These are phyloP conservation scores for Mucor velutinosus DNA, from an alignment of 371 early-diverging fungal species.

Conservation along the genomic window DNA sequence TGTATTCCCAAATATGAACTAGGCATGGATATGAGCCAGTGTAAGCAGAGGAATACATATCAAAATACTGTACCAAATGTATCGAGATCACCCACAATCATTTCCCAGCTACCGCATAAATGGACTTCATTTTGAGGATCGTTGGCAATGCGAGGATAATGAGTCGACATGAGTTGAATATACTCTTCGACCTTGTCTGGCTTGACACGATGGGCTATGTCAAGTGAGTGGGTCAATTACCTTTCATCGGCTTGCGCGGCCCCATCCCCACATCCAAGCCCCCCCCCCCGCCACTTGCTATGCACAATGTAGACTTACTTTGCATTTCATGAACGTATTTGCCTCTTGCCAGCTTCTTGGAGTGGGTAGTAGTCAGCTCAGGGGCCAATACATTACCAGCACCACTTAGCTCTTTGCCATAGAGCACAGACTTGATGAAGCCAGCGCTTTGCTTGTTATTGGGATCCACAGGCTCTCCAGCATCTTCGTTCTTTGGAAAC, in stretches of 20 bases:
- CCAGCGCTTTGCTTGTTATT: constrained; percentile 18
- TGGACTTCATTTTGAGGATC: constrained; percentile 73
- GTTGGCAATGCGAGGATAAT: constrained; percentile 77
- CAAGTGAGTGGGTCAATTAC: not conserved
- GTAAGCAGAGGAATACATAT: not conserved
- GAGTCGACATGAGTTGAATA: constrained; percentile 64
- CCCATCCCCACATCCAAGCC: not conserved
- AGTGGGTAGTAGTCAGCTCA: constrained; percentile 64
- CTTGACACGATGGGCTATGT: constrained; percentile 75
- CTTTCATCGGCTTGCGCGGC: not conserved
- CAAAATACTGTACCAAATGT: constrained; percentile 61
- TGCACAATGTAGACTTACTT: constrained; percentile 46
- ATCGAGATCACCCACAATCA: constrained; percentile 86
- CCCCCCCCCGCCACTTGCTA: too few relatives aligned
- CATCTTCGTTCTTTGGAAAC: constrained; percentile 7
- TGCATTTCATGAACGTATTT: constrained; percentile 89
- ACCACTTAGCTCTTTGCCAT: constrained; percentile 58
- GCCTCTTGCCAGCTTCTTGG: constrained; percentile 80
- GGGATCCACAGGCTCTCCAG: constrained; percentile 5
- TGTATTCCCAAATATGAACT: constrained; percentile 94
- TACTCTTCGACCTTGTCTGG: constrained; percentile 89
- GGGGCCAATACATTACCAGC: constrained; percentile 32
- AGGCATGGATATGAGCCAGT: not conserved
- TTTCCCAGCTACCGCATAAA: constrained; percentile 88
- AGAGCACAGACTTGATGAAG: constrained; percentile 64